Evolutionary conservation across 2,329 filamentous ascomycete genomes (phyloP).

Genomic region (Dothidotthia symphoricarpi): DNA sequence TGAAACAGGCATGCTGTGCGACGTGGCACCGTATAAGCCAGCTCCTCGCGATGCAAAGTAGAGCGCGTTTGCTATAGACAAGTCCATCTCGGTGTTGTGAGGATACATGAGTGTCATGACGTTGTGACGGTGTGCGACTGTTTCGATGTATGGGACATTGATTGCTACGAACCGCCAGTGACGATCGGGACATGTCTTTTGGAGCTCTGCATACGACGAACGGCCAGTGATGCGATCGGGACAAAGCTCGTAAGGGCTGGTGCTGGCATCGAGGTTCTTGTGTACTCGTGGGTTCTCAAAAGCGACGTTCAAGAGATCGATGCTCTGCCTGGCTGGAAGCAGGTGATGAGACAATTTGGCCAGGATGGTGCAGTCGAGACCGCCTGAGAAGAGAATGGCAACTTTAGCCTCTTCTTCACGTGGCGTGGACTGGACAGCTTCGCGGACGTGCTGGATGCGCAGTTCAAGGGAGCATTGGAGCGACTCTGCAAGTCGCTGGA

Average conservation of each 20-base stretch:
- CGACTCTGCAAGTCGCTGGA: slow-evolving; percentile 54
- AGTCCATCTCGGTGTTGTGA: slow-evolving; percentile 97
- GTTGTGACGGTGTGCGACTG: slow-evolving; percentile 63
- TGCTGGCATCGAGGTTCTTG: slow-evolving; percentile 28
- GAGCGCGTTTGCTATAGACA: slow-evolving; percentile 90
- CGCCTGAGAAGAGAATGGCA: slow-evolving; percentile 88
- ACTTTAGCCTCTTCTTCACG: slow-evolving; percentile 51
- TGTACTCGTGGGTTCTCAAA: slow-evolving; percentile 85
- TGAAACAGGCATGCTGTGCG: slow-evolving; percentile 29
- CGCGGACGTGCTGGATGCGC: slow-evolving; percentile 46
- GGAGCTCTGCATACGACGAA: slow-evolving; percentile 73
- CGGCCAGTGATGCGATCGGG: slow-evolving; percentile 88
- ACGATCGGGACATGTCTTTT: slow-evolving; percentile 64
- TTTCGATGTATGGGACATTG: slow-evolving; percentile 78
- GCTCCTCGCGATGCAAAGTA: slow-evolving; percentile 86
- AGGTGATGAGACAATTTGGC: slow-evolving; percentile 78
- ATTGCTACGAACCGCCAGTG: slow-evolving; percentile 82
- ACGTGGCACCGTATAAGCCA: slow-evolving; percentile 46
- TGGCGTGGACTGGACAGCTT: slow-evolving; percentile 15
- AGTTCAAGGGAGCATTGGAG: slow-evolving; percentile 62
- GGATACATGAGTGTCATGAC: slow-evolving; percentile 81
- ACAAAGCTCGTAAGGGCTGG: slow-evolving; percentile 71
- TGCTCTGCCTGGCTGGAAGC: slow-evolving; percentile 63
- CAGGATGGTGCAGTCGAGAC: slow-evolving; percentile 86
- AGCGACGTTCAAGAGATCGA: slow-evolving; percentile 92